Evolutionary conservation across 140 eudicot species (phyloP).

Genomic region (Cichorium intybus): DNA sequence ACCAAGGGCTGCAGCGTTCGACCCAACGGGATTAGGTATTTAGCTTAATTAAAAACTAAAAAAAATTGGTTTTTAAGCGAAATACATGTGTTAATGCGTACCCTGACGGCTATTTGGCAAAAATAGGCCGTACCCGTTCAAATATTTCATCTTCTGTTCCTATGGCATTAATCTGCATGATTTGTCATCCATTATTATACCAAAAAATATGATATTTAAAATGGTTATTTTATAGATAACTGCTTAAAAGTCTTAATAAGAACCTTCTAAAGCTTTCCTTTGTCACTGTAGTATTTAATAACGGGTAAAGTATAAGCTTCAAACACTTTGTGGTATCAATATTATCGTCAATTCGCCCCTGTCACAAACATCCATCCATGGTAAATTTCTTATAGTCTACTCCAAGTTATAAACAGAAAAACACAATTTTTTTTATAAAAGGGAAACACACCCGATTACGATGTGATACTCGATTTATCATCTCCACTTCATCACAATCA

Average conservation of each 20-base stretch:
- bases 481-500: too few species aligned
- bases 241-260: too few species aligned
- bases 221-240: too few species aligned
- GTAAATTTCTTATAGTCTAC: not conserved
- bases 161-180: too few species aligned
- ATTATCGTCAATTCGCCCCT: constrained; percentile 97
- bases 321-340: constrained; percentile 73
- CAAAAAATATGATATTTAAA: too few species aligned
- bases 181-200: too few species aligned
- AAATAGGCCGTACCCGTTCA: constrained; percentile 62
- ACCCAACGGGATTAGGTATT: too few species aligned
- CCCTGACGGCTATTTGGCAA: constrained; percentile 47
- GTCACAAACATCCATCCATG: constrained; percentile 1
- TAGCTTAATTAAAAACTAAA: too few species aligned
- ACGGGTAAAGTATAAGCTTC: constrained; percentile 75
- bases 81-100: constrained; percentile 29
- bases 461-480: constrained; percentile 78
- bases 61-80: too few species aligned
- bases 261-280: constrained; percentile 83
- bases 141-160: constrained; percentile 89
- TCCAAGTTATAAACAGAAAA: too few species aligned
- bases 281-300: constrained; percentile 61
- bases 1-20: too few species aligned
- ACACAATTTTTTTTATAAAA: too few species aligned
- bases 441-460: constrained; percentile 70